Conservation (phyloP, 2,329 filamentous ascomycete genomes). For the Blastomyces parvus region DNA sequence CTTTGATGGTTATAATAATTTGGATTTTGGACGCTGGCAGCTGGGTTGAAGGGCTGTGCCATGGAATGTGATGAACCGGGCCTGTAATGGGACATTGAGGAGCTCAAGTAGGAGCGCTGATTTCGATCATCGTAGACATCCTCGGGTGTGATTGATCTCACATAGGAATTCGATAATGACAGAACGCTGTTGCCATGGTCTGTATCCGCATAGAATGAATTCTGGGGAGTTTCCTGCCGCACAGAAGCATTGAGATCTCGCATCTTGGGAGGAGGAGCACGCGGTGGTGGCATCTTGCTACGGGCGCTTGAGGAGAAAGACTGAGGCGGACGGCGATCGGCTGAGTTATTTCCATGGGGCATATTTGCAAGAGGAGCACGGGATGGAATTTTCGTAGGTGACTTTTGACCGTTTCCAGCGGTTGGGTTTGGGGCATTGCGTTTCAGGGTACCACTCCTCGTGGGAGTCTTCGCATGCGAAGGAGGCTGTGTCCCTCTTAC, state of each 20-base stretch:
- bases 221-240: constrained; percentile 27
- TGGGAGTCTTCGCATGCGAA: constrained; percentile 40
- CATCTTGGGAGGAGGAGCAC: constrained; percentile 84
- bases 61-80: constrained; percentile 33
- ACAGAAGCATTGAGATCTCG: constrained; percentile 61
- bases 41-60: constrained; percentile 34
- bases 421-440: constrained; percentile 23
- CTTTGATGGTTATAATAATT: constrained; percentile 22
- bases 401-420: constrained; percentile 23
- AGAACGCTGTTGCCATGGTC: constrained; percentile 45
- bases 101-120: constrained; percentile 39
- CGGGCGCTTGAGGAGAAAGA: constrained; percentile 35
- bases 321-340: constrained; percentile 53
- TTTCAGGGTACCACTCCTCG: constrained; percentile 31
- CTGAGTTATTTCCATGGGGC: constrained; percentile 59
- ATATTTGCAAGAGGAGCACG: constrained; percentile 40
- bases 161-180: constrained; percentile 33
- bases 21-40: constrained; percentile 26
- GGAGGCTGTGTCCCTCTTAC: constrained; percentile 35
- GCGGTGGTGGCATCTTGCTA: constrained; percentile 44
- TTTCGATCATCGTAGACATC: constrained; percentile 71
- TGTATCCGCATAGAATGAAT: constrained; percentile 26
- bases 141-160: constrained; percentile 58
- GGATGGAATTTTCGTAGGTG: constrained; percentile 41
- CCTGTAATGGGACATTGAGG: constrained; percentile 34